Evolutionary conservation across 1,284 basidiomycete species (phyloP).

Genomic region (Tylopilus sp.): DNA sequence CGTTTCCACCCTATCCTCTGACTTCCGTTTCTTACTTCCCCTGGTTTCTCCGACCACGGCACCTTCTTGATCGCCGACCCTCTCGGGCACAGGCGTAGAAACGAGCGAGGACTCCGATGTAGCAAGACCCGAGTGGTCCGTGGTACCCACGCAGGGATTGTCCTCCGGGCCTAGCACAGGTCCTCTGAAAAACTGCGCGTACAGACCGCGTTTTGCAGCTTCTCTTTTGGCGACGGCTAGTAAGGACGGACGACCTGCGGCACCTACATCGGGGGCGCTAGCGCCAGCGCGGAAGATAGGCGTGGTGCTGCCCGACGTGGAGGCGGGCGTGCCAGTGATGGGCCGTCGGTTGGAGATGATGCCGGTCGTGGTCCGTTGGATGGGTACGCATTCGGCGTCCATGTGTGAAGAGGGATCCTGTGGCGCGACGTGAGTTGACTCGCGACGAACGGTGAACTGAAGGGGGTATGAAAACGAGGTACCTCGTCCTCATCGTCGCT

Average conservation of each 20-base stretch:
- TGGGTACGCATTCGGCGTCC: constrained; percentile 19
- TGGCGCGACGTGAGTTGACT: background rate
- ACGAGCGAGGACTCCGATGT: background rate
- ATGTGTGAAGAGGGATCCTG: constrained; percentile 12
- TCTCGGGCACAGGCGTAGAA: background rate
- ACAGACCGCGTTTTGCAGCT: constrained; percentile 69
- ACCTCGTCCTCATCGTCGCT: constrained; percentile 47
- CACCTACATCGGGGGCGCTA: constrained; percentile 9
- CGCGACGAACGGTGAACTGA: background rate
- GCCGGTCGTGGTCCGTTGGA: constrained; percentile 67
- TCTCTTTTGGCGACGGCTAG: constrained; percentile 71
- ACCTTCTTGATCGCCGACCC: background rate
- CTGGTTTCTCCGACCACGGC: background rate
- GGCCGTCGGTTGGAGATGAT: constrained; percentile 74
- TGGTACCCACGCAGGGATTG: background rate
- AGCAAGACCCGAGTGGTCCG: background rate
- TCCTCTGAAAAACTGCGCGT: constrained; percentile 79
- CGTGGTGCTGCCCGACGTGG: constrained; percentile 50
- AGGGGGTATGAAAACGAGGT: background rate
- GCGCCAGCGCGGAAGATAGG: constrained; percentile 34
- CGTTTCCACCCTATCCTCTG: constrained; percentile 6
- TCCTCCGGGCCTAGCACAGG: constrained; percentile 53
- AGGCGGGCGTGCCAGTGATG: constrained; percentile 46
- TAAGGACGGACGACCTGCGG: constrained; percentile 44
- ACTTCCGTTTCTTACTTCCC: constrained; percentile 14